A percentile compares a stretch with the other conserved stretches of the same genome.
Evolutionary conservation across 164 flowering plant species (phyloP).

Genomic region (Berberis thunbergii): DNA sequence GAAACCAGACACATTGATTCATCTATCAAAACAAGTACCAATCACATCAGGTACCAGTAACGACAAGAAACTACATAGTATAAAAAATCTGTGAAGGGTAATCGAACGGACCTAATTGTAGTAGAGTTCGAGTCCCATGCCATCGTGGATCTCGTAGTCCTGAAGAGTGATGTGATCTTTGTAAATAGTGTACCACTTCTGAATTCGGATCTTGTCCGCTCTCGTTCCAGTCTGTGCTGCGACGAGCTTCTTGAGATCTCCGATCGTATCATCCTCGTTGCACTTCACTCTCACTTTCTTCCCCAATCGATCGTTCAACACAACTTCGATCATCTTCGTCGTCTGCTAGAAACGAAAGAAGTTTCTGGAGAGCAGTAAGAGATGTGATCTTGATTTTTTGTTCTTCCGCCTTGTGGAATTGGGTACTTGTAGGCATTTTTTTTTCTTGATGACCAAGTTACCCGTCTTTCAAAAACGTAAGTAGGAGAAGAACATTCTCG

Average conservation of each 20-base stretch:
- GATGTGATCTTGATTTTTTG: no score
- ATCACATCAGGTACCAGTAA: no score
- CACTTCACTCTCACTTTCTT: slow-evolving; percentile 92
- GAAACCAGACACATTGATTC: no score
- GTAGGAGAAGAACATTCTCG: no score
- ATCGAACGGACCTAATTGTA: slow-evolving; percentile 31
- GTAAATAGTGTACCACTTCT: slow-evolving; percentile 87
- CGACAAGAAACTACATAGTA: no score
- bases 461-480: no score
- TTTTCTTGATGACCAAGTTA: no score
- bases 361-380: no score
- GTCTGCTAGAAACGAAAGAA: neutral
- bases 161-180: slow-evolving; percentile 88
- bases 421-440: no score
- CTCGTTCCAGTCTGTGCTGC: slow-evolving; percentile 87
- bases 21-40: no score
- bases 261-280: slow-evolving; percentile 93
- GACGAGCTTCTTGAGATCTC: slow-evolving; percentile 88
- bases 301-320: slow-evolving; percentile 84
- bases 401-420: no score
- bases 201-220: slow-evolving; percentile 75
- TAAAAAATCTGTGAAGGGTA: no score
- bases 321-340: slow-evolving; percentile 84
- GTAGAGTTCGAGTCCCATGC: slow-evolving; percentile 96
- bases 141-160: slow-evolving; percentile 92